Evolutionary conservation across 1,284 basidiomycete genomes (phyloP), one percentile per base, ranked within the genome.

Genomic region (Sparassis latifolia): DNA sequence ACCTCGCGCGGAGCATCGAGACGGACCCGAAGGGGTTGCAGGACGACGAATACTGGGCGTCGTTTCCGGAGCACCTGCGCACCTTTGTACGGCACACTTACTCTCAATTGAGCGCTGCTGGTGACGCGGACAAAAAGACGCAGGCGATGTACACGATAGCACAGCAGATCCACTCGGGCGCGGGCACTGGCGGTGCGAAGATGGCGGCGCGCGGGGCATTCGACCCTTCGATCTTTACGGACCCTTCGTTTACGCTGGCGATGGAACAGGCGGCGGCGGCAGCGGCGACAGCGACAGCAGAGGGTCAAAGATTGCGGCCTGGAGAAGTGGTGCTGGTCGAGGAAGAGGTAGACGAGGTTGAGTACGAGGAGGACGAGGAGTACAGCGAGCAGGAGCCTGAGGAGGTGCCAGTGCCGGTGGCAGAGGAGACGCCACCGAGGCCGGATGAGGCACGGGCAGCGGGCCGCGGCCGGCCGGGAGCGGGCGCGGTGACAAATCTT

Each of bases 141-240:
- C 74, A 78, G 66, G 74, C 79, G 33, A 80, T 86, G 77, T 82
- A 83, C 61, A 75, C 80, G 50, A 78, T 84, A 59, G 83, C 83
- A 33, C 83, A 85, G 60, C 81, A 82, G 63, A 80, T 84, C 7
- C 79, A 79, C 57, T 72, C 79, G 28, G 78, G 78, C 30, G 74
- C 76, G 60, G 65, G 73, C 43, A 50, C 58, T 53, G 40, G 45
- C 52, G 44, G 51, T 41, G 48, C 57, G 65, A 48, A 65, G 54
- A 62, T 67, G 45, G 55, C 60, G 44, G 61, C 67, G 5, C 63
- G 66, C 28, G 67, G 66, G 33, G 62, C 63, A 48, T 77, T 80
- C 55, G 78, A 81, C 60, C 71, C 78, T n/a, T 69, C 75, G 41
- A 72, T 79, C 56, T 76, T 82, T 57, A 71, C 74, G 29, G 78